These are phyloP conservation scores for Teunomyces tritomae DNA, from an alignment of 805 yeast genomes.

Conservation along the genomic window DNA sequence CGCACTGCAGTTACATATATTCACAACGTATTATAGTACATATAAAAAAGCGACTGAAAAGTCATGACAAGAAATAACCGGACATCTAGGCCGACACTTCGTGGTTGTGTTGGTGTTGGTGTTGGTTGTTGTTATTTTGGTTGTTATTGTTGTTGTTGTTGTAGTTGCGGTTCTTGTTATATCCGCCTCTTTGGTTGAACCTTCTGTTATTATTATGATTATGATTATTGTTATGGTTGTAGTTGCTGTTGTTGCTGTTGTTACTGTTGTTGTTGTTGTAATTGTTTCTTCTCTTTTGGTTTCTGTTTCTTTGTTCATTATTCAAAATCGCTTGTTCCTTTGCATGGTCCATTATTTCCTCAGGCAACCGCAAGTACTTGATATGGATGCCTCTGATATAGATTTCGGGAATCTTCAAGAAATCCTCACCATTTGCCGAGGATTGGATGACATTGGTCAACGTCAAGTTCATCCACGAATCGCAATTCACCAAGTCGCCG, in stretches of 20 bases:
- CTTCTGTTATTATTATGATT: slow-evolving; percentile 19
- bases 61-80: neutral
- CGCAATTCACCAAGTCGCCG: slow-evolving; percentile 83
- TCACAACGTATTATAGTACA: slow-evolving; percentile 7
- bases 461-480: slow-evolving; percentile 94
- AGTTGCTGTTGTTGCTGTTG: slow-evolving; percentile 13
- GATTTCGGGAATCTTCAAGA: slow-evolving; percentile 63
- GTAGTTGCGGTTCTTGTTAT: slow-evolving; percentile 21
- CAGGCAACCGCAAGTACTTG: slow-evolving; percentile 72
- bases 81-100: slow-evolving; percentile 3
- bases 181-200: slow-evolving; percentile 22
- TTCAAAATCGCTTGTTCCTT: slow-evolving; percentile 59
- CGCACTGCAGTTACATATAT: neutral
- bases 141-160: slow-evolving; percentile 21
- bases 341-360: slow-evolving; percentile 71
- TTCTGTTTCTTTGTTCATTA: slow-evolving; percentile 48
- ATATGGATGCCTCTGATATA: slow-evolving; percentile 86
- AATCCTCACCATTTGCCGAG: slow-evolving; percentile 58
- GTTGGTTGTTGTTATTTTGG: slow-evolving; percentile 16
- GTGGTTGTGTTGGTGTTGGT: slow-evolving; percentile 10
- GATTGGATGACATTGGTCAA: slow-evolving; percentile 71
- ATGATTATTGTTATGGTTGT: slow-evolving; percentile 4
- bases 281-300: slow-evolving; percentile 43
- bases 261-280: slow-evolving; percentile 22
- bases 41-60: neutral